Conservation (phyloP, 2,329 filamentous ascomycete species). For the Aspergillus latus region DNA sequence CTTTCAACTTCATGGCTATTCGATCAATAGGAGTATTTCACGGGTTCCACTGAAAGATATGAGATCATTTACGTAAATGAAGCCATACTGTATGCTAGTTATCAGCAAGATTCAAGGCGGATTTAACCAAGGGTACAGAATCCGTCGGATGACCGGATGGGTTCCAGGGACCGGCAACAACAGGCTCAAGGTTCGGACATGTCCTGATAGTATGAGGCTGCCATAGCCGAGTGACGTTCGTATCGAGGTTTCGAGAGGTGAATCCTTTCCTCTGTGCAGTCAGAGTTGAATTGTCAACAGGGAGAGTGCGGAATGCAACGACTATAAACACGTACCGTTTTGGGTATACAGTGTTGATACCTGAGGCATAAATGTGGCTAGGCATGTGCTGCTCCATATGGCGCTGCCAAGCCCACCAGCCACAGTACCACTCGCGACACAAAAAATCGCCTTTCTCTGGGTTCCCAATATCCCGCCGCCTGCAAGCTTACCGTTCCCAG, state of each 20-base stretch:
- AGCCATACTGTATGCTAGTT: not conserved
- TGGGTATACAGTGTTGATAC: not conserved
- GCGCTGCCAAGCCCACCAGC: slow-evolving; percentile 19
- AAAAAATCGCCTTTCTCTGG: slow-evolving; percentile 20
- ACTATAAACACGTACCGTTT: not conserved
- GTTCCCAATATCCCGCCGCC: slow-evolving; percentile 20
- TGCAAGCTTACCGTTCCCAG: slow-evolving; percentile 7
- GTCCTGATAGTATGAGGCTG: too few relatives aligned
- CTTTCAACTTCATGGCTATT: not conserved
- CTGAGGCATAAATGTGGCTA: slow-evolving; percentile 7
- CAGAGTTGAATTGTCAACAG: not conserved
- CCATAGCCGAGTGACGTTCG: too few relatives aligned
- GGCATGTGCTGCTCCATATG: not conserved
- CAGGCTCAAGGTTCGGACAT: not conserved
- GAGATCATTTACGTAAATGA: slow-evolving; percentile 15
- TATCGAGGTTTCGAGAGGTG: too few relatives aligned
- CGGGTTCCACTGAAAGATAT: not conserved
- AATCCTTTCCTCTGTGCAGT: too few relatives aligned
- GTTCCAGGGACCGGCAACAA: not conserved
- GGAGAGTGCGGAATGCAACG: not conserved
- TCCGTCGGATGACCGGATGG: not conserved
- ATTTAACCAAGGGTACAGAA: not conserved
- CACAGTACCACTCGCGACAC: slow-evolving; percentile 23
- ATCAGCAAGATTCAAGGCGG: not conserved
- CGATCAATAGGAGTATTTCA: not conserved